A percentile compares a stretch with the other conserved stretches of the same genome.
phyloP scores from a whole-genome alignment of 2,329 filamentous ascomycete genomes.

The Colletotrichum lindemuthianum region DNA sequence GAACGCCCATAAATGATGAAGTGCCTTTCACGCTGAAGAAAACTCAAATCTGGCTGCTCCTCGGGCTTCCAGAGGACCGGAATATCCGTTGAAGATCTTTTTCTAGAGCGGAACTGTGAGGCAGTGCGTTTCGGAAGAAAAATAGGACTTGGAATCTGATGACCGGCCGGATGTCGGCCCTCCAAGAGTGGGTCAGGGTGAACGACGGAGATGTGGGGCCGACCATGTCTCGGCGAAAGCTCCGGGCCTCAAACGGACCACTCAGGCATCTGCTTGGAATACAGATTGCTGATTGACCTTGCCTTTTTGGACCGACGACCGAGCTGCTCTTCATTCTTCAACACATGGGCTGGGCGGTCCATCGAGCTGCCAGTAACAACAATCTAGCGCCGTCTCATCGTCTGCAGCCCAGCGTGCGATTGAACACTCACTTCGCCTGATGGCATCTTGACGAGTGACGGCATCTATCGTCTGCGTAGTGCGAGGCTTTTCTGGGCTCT shows the following conservation, averaged over 20 bases:
- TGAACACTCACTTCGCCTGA: neutral
- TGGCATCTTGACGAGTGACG: neutral
- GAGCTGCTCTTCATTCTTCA: neutral
- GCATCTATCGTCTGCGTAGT: constrained; percentile 12
- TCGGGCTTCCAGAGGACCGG: neutral
- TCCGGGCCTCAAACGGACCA: constrained; percentile 5
- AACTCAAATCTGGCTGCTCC: neutral
- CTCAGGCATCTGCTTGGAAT: neutral
- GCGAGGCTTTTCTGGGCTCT: constrained; percentile 19
- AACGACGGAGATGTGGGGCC: constrained; percentile 1
- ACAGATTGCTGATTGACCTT: constrained; percentile 8
- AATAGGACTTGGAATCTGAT: no score
- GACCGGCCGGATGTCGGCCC: neutral
- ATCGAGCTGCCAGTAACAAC: neutral
- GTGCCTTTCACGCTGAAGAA: neutral
- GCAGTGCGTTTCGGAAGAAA: neutral
- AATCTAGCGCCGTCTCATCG: constrained; percentile 20
- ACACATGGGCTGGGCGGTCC: neutral
- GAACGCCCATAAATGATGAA: neutral
- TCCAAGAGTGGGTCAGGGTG: neutral
- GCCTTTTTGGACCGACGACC: constrained; percentile 15
- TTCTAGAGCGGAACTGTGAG: neutral
- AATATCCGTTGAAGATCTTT: neutral
- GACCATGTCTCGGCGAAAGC: constrained; percentile 6
- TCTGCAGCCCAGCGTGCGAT: neutral